Base-by-base conservation (phyloP, 1,284 basidiomycete species). In the Boletus sp. region DNA sequence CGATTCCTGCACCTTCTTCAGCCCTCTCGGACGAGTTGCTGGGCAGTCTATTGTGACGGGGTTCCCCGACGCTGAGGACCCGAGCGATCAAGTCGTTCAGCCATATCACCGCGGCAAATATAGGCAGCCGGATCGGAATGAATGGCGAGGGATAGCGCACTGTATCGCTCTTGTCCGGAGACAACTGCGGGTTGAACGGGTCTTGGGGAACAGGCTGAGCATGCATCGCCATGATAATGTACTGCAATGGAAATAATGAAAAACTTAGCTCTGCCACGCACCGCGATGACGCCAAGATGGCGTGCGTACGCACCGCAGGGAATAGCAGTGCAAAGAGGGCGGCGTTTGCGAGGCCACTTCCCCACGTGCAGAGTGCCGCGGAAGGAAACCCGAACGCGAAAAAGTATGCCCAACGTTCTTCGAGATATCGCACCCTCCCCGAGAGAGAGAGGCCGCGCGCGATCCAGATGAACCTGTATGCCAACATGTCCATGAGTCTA, bases 341-440 rank as follows among this genome's bases (percentile, higher is more conserved):
- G 17, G 80, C 84, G 58, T 85, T 91, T 13, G 87, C 84, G 26
- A 91, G 76, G 39, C 78, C 75, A 53, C 78, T 81, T 43, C 82
- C 83, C 73, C 78, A 82, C 53, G 76, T 83, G 61, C 87, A 91
- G 26, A 85, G 68, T 3, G 74, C 77, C 4, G 84, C 79, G 3
- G 80, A 75, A 30, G 86, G 82, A 10, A 88, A 50, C 77, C 89
- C 90, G 53, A 91, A 92, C 7, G 85, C 84, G 49, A 91, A 75
- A 61, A 84, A 89, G 65, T 91, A 92, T 2, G 84, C 78, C 89
- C 89, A 92, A 39, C 88, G 78, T 65, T 91, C 88, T 68, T 92
- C 90, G 16, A 91, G 71, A 61, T 87, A 77, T 43, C 83, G 70
- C 41, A 91, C 79, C 41, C 89, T 72, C 23, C 77, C 71, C 4